phyloP scores from a whole-genome alignment of 768 basidiomycete genomes.

The Collybia sp. region DNA sequence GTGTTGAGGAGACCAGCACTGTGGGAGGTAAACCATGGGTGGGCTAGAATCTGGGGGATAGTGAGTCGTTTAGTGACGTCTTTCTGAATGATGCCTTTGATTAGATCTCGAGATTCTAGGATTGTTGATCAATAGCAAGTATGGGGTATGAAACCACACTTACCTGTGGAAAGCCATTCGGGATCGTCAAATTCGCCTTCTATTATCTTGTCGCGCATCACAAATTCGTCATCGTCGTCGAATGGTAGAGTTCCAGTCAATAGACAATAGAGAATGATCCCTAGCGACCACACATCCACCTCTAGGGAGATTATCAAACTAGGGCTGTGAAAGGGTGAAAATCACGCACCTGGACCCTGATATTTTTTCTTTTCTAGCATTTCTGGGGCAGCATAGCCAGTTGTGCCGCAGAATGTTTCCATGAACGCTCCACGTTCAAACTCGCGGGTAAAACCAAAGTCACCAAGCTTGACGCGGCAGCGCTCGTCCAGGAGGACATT shows the following conservation, averaged over 20 bases:
- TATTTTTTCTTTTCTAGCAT: conserved; percentile 89
- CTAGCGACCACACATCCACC: conserved; percentile 95
- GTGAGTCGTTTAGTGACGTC: conserved; percentile 73
- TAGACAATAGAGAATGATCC: conserved; percentile 86
- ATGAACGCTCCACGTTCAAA: conserved; percentile 73
- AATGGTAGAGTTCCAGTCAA: conserved; percentile 88
- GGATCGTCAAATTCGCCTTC: conserved; percentile 88
- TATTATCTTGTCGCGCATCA: conserved; percentile 84
- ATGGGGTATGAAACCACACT: conserved; percentile 10
- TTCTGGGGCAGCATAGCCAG: conserved; percentile 90
- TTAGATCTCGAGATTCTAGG: conserved; percentile 80
- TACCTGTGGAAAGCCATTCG: conserved; percentile 86
- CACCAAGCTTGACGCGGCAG: conserved; percentile 88
- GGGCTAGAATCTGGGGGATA: conserved; percentile 81
- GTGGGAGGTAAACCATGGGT: conserved; percentile 74
- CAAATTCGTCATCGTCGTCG: conserved; percentile 80
- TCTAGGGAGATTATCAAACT: conserved; percentile 41
- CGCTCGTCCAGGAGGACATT: conserved; percentile 90
- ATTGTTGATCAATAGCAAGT: not conserved
- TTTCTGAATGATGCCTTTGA: conserved; percentile 70
- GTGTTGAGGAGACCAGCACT: conserved; percentile 17
- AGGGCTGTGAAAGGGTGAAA: not conserved
- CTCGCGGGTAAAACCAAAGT: conserved; percentile 94
- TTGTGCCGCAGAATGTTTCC: conserved; percentile 95
- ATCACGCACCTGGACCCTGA: conserved; percentile 74